Evolutionary conservation across 139 green algal species (phyloP), one percentile per base, ranked within the genome.

Genomic region (Chlorella ohadii): DNA sequence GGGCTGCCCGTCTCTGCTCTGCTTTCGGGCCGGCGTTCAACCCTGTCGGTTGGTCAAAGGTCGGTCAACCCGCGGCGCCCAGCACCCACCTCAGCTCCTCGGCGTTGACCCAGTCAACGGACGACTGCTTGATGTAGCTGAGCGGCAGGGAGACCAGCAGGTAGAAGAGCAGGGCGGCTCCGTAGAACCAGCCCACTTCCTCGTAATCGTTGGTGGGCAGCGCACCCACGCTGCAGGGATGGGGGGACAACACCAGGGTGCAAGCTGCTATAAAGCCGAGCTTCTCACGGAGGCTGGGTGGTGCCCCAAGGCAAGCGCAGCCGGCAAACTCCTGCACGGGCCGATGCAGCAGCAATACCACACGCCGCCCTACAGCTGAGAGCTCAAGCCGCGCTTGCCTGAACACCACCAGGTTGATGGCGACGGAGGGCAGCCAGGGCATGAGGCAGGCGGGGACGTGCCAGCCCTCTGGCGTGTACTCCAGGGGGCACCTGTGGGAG

Each of bases 401-500:
- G 79, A 89, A 89, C 20, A 65, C 17, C 4, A 89, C 41, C n/a
- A 86, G 61, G 16, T 78, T 36, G 22, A 89, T 80, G 34, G 85
- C 85, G 38, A 84, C n/a, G 56, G 80, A 81, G 25, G 85, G 85
- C 33, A 89, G 39, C 79, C 79, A 89, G 44, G 85, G 85, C 80
- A 89, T 80, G 41, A 87, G 39, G 15, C 47, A 84, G 20, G 28
- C 61, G 4, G 57, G 41, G n/a, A 89, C 77, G 27, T 63, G 31
- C 41, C 57, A 89, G 38, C 41, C 63, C 28, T 22, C 28, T 20
- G 85, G 85, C 56, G 47, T 12, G 72, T 89, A 89, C 72, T 89
- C 72, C 16, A 89, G 28, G 0, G 72, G 80, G 61, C 85, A 59
- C 51, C 51, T 59, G 51, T 11, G 11, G 7, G 11, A 16, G 44